Base-by-base conservation (phyloP, 177 flowering plant genomes). In the Vitis hybrid region DNA sequence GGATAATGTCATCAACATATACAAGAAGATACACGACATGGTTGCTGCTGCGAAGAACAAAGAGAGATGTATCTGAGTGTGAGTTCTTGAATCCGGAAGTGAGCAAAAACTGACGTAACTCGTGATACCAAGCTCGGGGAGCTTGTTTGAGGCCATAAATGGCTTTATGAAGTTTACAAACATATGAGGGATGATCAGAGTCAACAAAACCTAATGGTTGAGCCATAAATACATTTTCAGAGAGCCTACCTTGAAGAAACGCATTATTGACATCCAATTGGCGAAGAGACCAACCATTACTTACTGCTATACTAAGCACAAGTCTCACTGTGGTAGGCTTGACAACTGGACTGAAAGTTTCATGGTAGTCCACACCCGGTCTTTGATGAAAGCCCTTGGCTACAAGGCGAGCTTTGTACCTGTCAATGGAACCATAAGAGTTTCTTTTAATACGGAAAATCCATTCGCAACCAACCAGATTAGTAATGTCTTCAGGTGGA, bases 381-480 rank as follows among this genome's bases (percentile, higher is more conserved):
- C 58, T 11, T 65, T 51, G 68, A 21, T 51, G 15, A 45, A 65
- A 65, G 7, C 68, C 58, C 12, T 51, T 51, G 14, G 57, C 67
- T 6, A 65, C 67, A 7, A 65, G 11, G 6, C 40, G 40, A 14
- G 67, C 67, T 12, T 65, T 65, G 45, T 50, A 68, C 64, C 70
- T 40, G 48, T 57, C 48, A 68, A 52, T 13, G 23, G 23, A 21
- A 57, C 72, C 72, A 69, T 69, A 49, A 18, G 57, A 9, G 3
- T 6, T 1, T 4, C 30, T 19, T 62, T 62, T 70, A 52, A 21
- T 56, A 8, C 60, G 60, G 62, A 62, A 62, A 54, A 70, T 62
- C 60, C 73, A 70, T 34, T 62, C 60, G n/a, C 60, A 62, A 30
- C 60, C 52, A 62, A 70, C 65, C n/a, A 60, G 2, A 60, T 69